Evolutionary conservation across 2,329 filamentous ascomycete species (phyloP), one percentile per base, ranked within the genome.

Genomic region (Cladophialophora chaetospira): DNA sequence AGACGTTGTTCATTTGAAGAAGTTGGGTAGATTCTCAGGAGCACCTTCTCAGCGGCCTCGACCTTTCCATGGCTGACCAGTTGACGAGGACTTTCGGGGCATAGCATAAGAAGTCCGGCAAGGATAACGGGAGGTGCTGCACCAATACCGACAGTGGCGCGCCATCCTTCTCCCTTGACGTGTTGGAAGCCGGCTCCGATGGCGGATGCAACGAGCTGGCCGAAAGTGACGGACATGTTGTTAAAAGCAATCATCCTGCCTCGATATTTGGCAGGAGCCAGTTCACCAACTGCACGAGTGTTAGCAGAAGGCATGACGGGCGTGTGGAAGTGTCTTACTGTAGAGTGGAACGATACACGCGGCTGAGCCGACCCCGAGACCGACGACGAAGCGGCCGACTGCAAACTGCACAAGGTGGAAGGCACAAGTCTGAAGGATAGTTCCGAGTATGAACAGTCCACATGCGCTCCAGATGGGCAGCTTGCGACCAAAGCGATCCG

Each of bases 121-220:
- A 97, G 92, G 2, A 91, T 51, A 0, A 82, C 71, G 0, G 91
- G 91, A 0, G 93, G 93, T 25, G 88, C 60, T 5, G 88, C 89
- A 0, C 92, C 93, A 0, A 97, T 73, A 0, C 92, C 92, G 0
- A 97, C 91, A 82, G 96, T 92, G 85, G 88, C 95, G 17, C 45
- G 45, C 45, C 45, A 48, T 3, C 45, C 45, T 15, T 35, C 45
- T 10, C 45, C 45, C 2, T 31, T 15, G 26, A 10, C 82, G 79
- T 6, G 84, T 80, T 46, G 75, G 77, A 96, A 87, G 0, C 79
- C 71, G 86, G 89, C 96, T 1, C 92, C 93, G 5, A 91, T 75
- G 1, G 94, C 71, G 71, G 96, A 97, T 1, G 92, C 91, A n/a
- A 95, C 82, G 1, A 96, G 89, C 73, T 97, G 92, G 0, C 93